Conservation (phyloP, 371 early-diverging fungal species). For the Mortierella sp. region DNA sequence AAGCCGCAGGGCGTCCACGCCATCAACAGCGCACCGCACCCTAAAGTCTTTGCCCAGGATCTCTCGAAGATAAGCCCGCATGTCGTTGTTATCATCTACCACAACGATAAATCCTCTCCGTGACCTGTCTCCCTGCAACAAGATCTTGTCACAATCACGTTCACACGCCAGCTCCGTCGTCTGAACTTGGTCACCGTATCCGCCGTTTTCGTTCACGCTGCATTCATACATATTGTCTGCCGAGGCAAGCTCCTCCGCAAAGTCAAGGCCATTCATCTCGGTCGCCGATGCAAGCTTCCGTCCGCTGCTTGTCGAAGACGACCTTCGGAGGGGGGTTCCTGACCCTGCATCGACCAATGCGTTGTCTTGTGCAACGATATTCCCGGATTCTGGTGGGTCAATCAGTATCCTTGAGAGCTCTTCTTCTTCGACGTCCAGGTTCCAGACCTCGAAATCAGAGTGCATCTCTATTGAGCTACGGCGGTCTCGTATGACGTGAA, state of each 20-base stretch:
- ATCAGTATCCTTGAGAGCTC: constrained; percentile 37
- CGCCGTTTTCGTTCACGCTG: constrained; percentile 5
- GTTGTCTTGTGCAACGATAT: constrained; percentile 8
- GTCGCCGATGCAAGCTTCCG: constrained; percentile 1
- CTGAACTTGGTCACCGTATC: constrained; percentile 8
- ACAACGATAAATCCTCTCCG: constrained; percentile 53
- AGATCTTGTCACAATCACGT: background rate
- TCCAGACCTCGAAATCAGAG: constrained; percentile 33
- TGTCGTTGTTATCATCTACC: constrained; percentile 65
- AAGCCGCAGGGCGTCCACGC: constrained; percentile 56
- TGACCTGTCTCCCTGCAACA: constrained; percentile 1
- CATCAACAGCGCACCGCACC: constrained; percentile 55
- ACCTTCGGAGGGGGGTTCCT: background rate
- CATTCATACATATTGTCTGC: constrained; percentile 1
- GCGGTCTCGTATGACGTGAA: constrained; percentile 17
- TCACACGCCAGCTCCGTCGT: background rate
- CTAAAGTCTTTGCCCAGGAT: constrained; percentile 57
- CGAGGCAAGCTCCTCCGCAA: background rate
- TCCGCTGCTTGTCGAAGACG: constrained; percentile 9
- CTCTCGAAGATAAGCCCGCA: constrained; percentile 60
- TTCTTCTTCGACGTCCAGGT: constrained; percentile 26
- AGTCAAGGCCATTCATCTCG: background rate
- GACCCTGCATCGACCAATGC: background rate
- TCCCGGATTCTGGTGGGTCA: constrained; percentile 24
- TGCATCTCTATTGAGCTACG: constrained; percentile 17